Conservation (phyloP, 163 green algal species). For the Chlamydomonas reinhardtii region DNA sequence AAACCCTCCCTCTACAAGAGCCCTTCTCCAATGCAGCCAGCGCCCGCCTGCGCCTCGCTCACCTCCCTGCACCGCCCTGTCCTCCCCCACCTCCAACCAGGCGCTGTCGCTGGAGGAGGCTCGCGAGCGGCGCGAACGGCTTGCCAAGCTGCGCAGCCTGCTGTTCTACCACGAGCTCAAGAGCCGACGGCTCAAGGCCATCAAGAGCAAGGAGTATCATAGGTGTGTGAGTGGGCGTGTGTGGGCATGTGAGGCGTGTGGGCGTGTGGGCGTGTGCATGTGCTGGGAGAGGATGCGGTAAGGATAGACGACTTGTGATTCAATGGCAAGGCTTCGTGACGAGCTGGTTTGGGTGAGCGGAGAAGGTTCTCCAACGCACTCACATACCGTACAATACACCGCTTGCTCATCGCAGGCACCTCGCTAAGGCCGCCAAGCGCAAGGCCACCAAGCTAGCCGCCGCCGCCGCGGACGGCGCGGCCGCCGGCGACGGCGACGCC, state of each 20-base stretch:
- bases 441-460: slow-evolving; percentile 55
- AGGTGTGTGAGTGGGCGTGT: slow-evolving; percentile 4
- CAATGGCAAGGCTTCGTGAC: too few species aligned
- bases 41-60: too few species aligned
- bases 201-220: slow-evolving; percentile 95
- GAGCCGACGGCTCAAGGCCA: slow-evolving; percentile 89
- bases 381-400: too few species aligned
- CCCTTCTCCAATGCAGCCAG: not conserved
- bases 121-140: slow-evolving; percentile 75
- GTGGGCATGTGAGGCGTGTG: too few species aligned
- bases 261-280: too few species aligned
- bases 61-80: not conserved
- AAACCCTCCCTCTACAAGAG: too few species aligned
- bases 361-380: too few species aligned
- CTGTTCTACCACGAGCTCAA: slow-evolving; percentile 96
- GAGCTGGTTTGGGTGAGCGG: too few species aligned
- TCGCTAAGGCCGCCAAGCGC: slow-evolving; percentile 51
- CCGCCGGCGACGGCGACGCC: slow-evolving; percentile 59
- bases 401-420: too few species aligned
- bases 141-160: slow-evolving; percentile 92
- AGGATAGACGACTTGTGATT: too few species aligned
- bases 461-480: slow-evolving; percentile 36
- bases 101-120: slow-evolving; percentile 84
- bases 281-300: too few species aligned
- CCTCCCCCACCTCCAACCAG: slow-evolving; percentile 32